Conservation (phyloP, 2,329 filamentous ascomycete genomes). For the Aspergillus sp. region DNA sequence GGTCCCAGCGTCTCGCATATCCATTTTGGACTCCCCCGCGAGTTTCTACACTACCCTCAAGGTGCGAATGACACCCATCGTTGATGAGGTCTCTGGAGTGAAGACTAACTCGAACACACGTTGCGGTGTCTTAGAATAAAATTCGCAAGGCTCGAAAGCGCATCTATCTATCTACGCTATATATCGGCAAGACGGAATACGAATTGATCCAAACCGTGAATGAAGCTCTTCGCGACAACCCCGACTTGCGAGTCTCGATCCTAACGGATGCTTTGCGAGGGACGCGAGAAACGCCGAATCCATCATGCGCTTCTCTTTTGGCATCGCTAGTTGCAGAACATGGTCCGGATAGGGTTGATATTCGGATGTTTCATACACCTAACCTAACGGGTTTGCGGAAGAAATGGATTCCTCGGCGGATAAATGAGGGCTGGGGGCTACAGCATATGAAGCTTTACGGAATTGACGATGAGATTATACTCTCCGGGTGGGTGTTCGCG, state of each 20-base stretch:
- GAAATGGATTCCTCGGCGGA: conserved; percentile 76
- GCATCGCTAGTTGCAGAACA: conserved; percentile 82
- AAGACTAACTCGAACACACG: conserved; percentile 2
- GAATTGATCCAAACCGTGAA: conserved; percentile 81
- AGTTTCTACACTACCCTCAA: conserved; percentile 92
- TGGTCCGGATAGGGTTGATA: conserved; percentile 78
- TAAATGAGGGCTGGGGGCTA: conserved; percentile 97
- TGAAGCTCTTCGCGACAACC: conserved; percentile 71
- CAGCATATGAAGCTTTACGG: conserved; percentile 99
- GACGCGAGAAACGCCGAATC: conserved; percentile 81
- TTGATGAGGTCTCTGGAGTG: neutral
- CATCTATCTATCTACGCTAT: conserved; percentile 93
- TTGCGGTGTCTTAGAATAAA: conserved; percentile 58
- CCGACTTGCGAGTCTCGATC: conserved; percentile 77
- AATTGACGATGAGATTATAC: conserved; percentile 89
- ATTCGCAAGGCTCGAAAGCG: conserved; percentile 75
- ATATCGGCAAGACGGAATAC: conserved; percentile 90
- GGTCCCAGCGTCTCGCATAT: conserved; percentile 75
- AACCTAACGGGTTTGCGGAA: conserved; percentile 88
- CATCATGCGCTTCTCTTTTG: conserved; percentile 85
- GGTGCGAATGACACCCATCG: conserved; percentile 47
- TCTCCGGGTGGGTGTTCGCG: conserved; percentile 67
- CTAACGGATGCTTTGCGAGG: conserved; percentile 88
- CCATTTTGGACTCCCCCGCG: conserved; percentile 74
- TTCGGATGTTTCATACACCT: conserved; percentile 97